Base-by-base conservation (phyloP, 495 filamentous ascomycete genomes). In the Pseudoneurospora amorphoporcata region DNA sequence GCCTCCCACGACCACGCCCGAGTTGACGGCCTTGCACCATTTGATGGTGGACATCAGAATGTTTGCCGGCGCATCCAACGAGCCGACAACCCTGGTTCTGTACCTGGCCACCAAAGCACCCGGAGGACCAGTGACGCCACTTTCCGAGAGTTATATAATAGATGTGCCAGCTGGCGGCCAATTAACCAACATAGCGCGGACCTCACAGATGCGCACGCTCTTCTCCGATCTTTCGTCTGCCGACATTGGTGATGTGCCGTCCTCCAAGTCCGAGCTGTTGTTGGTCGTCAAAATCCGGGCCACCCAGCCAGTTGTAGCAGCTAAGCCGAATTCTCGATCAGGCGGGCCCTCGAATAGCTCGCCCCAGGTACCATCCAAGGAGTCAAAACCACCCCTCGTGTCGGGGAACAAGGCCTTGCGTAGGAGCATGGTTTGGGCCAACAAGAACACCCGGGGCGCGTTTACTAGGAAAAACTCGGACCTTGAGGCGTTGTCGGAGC, bases 61-160 rank as follows among this genome's bases (percentile, higher is more conserved):
- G 16, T 90, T 97, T 72, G 88, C 89, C 8, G 92, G 92, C 29
- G 88, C 90, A 70, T 86, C 90, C 4, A 88, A 88, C 12, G 89
- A 91, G 17, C 86, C 91, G 1, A 90, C 92, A 9, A 92, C 91
- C 0, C 79, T 99, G 68, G 89, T 90, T 3, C 86, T 97, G n/a
- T 90, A 93, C 77, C 85, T 99, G 16, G 94, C 90, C 69, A 87
- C 88, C 14, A 92, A 93, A 76, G 80, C 85, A 3, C 85, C 88
- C 45, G 88, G 88, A 12, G 87, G 88, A 32, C 74, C 81, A 17
- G 81, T 92, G 9, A 88, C 86, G 5, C 88, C 91, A 1, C 78
- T 99, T 3, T 94, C 94, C 3, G 95, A 99, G 81, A 90, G 86
- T 39, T 97, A 91, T 81, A 86, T 89, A 17, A 85, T 97, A 45